phyloP scores from a whole-genome alignment of 208 protist species.

The Acanthamoeba sp. region DNA sequence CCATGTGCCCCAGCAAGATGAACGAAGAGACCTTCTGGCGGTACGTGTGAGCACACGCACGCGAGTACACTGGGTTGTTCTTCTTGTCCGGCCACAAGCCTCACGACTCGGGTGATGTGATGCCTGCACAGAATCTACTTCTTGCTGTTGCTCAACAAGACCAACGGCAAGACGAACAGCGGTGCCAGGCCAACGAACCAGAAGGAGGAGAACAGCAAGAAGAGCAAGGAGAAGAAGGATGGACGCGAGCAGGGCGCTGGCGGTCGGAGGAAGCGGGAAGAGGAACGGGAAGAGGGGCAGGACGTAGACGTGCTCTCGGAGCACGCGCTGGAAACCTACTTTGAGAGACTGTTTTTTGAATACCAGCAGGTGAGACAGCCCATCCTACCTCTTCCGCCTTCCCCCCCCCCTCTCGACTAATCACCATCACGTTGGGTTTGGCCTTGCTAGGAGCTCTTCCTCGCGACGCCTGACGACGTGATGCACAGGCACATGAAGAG shows the following conservation, averaged over 20 bases:
- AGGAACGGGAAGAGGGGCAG: not conserved
- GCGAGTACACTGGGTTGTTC: no score
- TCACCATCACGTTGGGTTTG: no score
- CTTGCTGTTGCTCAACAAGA: conserved; percentile 37
- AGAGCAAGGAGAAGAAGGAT: conserved; percentile 19
- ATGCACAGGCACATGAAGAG: conserved; percentile 12
- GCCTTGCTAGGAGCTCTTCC: conserved; percentile 42
- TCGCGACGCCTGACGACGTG: not conserved
- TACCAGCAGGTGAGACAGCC: conserved; percentile 1
- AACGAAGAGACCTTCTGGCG: conserved; percentile 58
- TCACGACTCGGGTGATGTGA: no score
- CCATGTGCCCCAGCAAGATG: conserved; percentile 46
- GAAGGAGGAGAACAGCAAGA: not conserved
- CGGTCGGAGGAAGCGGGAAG: not conserved
- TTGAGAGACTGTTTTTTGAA: conserved; percentile 5
- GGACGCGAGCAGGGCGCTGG: not conserved
- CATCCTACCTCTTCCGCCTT: not conserved
- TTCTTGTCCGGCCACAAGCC: no score
- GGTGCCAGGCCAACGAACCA: not conserved
- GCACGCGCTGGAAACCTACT: conserved; percentile 5
- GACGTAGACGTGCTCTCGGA: conserved; percentile 10
- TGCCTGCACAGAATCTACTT: not conserved
- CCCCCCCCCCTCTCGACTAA: not conserved
- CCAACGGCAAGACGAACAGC: not conserved
- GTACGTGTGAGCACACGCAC: not conserved